These are phyloP conservation scores for Phytophthora fragariae DNA, from an alignment of 352 stramenopile genomes.

Conservation along the genomic window DNA sequence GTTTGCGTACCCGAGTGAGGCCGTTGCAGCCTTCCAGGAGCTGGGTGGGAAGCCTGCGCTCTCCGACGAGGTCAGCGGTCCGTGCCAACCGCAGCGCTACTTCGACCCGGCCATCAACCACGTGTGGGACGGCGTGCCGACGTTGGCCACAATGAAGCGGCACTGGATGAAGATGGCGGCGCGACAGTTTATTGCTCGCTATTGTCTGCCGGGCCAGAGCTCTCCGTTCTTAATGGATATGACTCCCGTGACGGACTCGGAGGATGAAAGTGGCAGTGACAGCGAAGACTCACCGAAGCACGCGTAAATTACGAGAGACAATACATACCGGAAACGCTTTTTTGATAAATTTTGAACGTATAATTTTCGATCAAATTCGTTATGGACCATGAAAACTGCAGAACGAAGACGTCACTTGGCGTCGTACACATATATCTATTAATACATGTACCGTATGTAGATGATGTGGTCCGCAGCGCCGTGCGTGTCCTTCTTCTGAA, in stretches of 20 bases:
- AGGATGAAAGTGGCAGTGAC: slow-evolving; percentile 27
- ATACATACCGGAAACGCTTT: neutral
- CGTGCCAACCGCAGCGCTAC: slow-evolving; percentile 46
- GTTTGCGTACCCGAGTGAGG: slow-evolving; percentile 45
- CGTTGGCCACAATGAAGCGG: slow-evolving; percentile 33
- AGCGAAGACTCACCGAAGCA: slow-evolving; percentile 16
- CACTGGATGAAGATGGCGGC: slow-evolving; percentile 22
- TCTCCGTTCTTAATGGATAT: slow-evolving; percentile 30
- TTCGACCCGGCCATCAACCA: slow-evolving; percentile 26
- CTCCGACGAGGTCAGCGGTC: slow-evolving; percentile 33
- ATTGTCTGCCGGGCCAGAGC: slow-evolving; percentile 20
- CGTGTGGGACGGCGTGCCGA: slow-evolving; percentile 33
- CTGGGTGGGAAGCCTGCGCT: slow-evolving; percentile 28
- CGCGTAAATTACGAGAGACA: slow-evolving; percentile 5
- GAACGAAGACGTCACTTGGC: no score
- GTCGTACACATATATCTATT: no score
- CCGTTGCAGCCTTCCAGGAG: slow-evolving; percentile 24
- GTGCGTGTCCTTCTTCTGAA: slow-evolving; percentile 35
- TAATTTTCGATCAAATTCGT: no score
- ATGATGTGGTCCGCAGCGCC: slow-evolving; percentile 41
- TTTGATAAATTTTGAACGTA: neutral
- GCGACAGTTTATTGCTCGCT: slow-evolving; percentile 19
- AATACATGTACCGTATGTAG: no score
- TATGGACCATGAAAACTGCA: no score
- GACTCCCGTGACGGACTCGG: slow-evolving; percentile 25